A percentile compares a stretch with the other conserved stretches of the same genome.
These are phyloP conservation scores for Cutaneotrichosporon sp. DNA, from an alignment of 1,284 basidiomycete species.

Conservation along the genomic window DNA sequence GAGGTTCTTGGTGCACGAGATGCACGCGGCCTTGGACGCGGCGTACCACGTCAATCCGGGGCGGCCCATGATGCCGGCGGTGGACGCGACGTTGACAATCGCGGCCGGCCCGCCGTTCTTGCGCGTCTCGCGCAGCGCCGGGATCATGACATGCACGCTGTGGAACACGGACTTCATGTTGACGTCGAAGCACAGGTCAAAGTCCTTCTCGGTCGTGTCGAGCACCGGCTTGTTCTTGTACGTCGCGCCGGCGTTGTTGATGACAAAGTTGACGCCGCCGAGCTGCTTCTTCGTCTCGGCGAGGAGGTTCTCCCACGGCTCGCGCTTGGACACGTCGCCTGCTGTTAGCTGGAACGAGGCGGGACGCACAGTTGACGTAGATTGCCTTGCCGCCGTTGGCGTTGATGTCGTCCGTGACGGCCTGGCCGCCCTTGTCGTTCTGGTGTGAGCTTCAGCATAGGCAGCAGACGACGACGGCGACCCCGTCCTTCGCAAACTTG, in stretches of 20 bases:
- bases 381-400: conserved; percentile 17
- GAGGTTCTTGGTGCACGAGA: conserved; percentile 22
- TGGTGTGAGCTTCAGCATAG: conserved; percentile 19
- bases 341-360: not conserved
- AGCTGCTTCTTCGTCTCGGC: conserved; percentile 15
- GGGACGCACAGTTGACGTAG: conserved; percentile 12
- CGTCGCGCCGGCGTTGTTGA: conserved; percentile 28
- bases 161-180: conserved; percentile 24
- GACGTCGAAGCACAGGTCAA: conserved; percentile 27
- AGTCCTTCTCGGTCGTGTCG: conserved; percentile 19
- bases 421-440: conserved; percentile 19
- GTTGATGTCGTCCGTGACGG: conserved; percentile 19
- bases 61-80: conserved; percentile 25
- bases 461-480: conserved; percentile 19
- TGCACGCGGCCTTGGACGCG: conserved; percentile 19
- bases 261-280: conserved; percentile 23
- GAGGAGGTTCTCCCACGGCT: conserved; percentile 16
- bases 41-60: conserved; percentile 26
- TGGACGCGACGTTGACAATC: conserved; percentile 20
- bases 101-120: conserved; percentile 13
- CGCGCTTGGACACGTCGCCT: conserved; percentile 19
- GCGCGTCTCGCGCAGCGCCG: conserved; percentile 17
- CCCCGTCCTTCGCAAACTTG: conserved; percentile 16
- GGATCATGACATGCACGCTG: conserved; percentile 22
- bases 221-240: conserved; percentile 28